These are phyloP conservation scores for Ophiocordyceps polyrhachis-furcata DNA, from an alignment of 2,329 filamentous ascomycete genomes.

Conservation along the genomic window DNA sequence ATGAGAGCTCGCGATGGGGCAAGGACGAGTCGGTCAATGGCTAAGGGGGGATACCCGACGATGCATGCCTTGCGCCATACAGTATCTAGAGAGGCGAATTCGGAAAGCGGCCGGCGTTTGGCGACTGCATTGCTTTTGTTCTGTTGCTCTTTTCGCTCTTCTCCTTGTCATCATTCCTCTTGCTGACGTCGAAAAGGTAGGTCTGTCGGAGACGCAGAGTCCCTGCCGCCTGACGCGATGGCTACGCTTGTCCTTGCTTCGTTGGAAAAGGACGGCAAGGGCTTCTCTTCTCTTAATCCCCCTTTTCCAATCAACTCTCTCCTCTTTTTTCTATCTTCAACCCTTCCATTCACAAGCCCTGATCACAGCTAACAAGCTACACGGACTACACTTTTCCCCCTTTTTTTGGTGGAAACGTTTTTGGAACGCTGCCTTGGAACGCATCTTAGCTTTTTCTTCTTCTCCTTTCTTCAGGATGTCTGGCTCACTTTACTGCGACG, in stretches of 20 bases:
- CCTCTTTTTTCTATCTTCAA: background rate
- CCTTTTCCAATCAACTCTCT: background rate
- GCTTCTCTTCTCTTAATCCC: background rate
- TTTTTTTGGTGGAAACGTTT: constrained; percentile 8
- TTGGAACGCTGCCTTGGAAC: constrained; percentile 10
- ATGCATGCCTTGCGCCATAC: background rate
- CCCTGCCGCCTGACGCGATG: background rate
- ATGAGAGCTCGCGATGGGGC: constrained; percentile 73
- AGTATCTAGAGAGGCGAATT: background rate
- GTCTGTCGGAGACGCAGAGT: background rate
- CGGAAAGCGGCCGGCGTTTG: background rate
- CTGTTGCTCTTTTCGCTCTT: background rate
- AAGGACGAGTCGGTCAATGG: constrained; percentile 18
- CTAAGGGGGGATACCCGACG: constrained; percentile 5
- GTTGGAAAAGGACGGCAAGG: background rate
- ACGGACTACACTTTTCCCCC: background rate
- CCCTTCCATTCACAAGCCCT: background rate
- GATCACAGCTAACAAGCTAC: background rate
- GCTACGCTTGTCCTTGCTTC: background rate
- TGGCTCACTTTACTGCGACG: background rate
- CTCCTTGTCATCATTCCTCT: background rate
- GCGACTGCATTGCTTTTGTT: background rate
- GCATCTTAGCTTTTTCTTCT: constrained; percentile 5
- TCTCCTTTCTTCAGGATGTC: constrained; percentile 1
- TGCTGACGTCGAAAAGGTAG: background rate